Conservation (phyloP, 2,329 filamentous ascomycete genomes). For the Epichloe brachyelytri region DNA sequence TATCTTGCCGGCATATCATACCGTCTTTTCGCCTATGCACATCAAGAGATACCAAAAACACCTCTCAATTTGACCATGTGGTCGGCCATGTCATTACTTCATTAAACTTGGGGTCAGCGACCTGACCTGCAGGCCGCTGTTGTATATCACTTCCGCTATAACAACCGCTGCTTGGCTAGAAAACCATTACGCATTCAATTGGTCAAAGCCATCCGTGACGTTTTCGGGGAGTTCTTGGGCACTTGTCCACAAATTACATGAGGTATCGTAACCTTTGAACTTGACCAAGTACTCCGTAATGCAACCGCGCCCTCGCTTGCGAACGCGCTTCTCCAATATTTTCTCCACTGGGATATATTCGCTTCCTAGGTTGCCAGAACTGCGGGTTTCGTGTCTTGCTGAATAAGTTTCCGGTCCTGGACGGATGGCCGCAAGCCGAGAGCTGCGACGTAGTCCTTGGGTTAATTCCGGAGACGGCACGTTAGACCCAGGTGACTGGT, state of each 20-base stretch:
- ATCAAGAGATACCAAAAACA: too few species aligned
- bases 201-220: neutral
- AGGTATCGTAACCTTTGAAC: neutral
- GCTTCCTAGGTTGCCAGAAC: neutral
- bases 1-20: too few species aligned
- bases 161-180: too few species aligned
- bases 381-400: neutral
- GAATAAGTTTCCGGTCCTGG: neutral
- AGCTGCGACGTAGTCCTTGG: constrained; percentile 3
- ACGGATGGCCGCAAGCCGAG: neutral
- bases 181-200: too few species aligned
- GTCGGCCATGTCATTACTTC: too few species aligned
- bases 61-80: too few species aligned
- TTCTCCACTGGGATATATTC: neutral
- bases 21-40: too few species aligned
- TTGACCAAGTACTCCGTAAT: constrained; percentile 4
- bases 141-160: too few species aligned
- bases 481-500: neutral
- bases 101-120: too few species aligned
- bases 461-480: neutral
- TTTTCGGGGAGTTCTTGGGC: neutral
- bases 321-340: constrained; percentile 2
- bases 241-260: neutral
- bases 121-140: too few species aligned
- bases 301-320: constrained; percentile 3